A percentile compares a stretch with the other conserved stretches of the same genome.
Conservation (phyloP, 139 green algal genomes). For the Picochlorum sp. region DNA sequence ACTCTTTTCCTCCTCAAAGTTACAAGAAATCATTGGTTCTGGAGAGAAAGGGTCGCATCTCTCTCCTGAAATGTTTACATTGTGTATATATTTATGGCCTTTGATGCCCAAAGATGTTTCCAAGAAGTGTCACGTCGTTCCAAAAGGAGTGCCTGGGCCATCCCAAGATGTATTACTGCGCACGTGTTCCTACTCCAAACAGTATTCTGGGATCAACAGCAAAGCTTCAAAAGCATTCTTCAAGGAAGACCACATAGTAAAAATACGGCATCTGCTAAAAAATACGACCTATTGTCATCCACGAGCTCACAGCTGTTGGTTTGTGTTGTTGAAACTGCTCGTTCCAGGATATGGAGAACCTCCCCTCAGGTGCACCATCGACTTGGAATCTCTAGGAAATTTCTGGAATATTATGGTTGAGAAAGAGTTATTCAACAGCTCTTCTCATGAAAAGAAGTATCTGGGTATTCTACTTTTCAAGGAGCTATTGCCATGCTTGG, state of each 20-base stretch:
- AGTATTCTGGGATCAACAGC: too few species aligned
- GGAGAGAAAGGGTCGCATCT: too few species aligned
- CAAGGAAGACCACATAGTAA: not conserved
- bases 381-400: not conserved
- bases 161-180: too few species aligned
- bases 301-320: not conserved
- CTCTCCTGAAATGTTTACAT: too few species aligned
- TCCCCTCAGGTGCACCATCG: not conserved
- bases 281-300: slow-evolving; percentile 3
- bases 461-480: not conserved
- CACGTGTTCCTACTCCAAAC: too few species aligned
- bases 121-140: too few species aligned
- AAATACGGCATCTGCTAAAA: not conserved
- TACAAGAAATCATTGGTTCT: too few species aligned
- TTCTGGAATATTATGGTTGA: slow-evolving; percentile 14
- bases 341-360: slow-evolving; percentile 3
- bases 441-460: slow-evolving; percentile 6
- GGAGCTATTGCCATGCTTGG: not conserved
- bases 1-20: too few species aligned
- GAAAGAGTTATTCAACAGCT: not conserved
- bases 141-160: too few species aligned
- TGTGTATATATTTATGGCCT: too few species aligned
- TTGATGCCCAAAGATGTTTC: too few species aligned
- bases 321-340: not conserved
- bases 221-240: not conserved